These are phyloP conservation scores for Chlorociboria aeruginascens DNA, from an alignment of 495 filamentous ascomycete genomes.

Conservation along the genomic window DNA sequence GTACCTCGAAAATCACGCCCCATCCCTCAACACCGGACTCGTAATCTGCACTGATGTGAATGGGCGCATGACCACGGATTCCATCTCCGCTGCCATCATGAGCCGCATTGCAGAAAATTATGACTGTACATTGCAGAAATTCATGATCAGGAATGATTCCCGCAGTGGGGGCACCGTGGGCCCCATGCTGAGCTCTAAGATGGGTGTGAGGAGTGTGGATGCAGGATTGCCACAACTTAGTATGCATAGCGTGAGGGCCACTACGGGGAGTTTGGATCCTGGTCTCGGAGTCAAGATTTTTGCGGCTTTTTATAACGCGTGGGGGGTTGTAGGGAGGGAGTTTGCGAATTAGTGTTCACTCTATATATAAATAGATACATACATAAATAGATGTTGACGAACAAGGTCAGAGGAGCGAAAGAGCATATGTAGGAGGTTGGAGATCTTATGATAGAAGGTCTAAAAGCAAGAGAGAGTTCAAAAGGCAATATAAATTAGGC, in stretches of 20 bases:
- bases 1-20: conserved; percentile 77
- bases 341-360: conserved; percentile 39
- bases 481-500: too few relatives aligned
- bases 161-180: conserved; percentile 90
- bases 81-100: conserved; percentile 65
- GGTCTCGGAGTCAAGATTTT: conserved; percentile 82
- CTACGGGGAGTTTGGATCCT: conserved; percentile 75
- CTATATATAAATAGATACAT: too few relatives aligned
- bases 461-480: too few relatives aligned
- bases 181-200: conserved; percentile 69
- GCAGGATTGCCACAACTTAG: conserved; percentile 84
- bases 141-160: conserved; percentile 89
- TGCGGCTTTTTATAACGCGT: conserved; percentile 80
- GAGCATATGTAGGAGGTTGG: too few relatives aligned
- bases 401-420: too few relatives aligned
- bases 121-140: conserved; percentile 64
- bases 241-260: conserved; percentile 92
- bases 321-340: conserved; percentile 76
- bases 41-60: conserved; percentile 79
- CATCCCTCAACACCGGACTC: conserved; percentile 81
- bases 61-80: conserved; percentile 87
- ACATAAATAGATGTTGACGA: too few relatives aligned
- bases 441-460: too few relatives aligned
- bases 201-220: conserved; percentile 79
- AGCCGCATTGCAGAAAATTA: conserved; percentile 59